These are phyloP conservation scores for Neonothopanus nambi DNA, from an alignment of 1,284 basidiomycete genomes.

Conservation along the genomic window DNA sequence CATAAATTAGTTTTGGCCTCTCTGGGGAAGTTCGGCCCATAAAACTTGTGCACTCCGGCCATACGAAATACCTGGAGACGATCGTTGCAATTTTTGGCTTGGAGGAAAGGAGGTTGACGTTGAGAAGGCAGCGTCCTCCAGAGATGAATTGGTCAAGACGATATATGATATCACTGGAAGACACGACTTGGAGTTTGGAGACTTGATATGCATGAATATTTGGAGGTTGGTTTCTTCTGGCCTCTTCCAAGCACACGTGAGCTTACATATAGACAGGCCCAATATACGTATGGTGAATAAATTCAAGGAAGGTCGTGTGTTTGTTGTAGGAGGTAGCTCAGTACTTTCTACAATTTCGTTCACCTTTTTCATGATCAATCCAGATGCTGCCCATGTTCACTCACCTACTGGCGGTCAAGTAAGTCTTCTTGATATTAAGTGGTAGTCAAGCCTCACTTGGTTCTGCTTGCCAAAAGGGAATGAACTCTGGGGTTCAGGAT, in stretches of 20 bases:
- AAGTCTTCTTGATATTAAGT: too few species aligned
- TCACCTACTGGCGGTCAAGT: constrained; percentile 34
- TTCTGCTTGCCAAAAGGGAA: constrained; percentile 22
- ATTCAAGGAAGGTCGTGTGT: constrained; percentile 13
- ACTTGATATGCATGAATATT: constrained; percentile 1
- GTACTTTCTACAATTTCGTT: not conserved
- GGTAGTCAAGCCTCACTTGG: too few species aligned
- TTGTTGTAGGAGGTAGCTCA: constrained; percentile 14
- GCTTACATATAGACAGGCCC: not conserved
- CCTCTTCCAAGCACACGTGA: not conserved
- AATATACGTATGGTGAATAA: constrained; percentile 12
- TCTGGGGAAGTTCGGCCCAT: constrained; percentile 31
- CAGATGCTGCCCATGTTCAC: constrained; percentile 32
- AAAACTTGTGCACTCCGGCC: constrained; percentile 22
- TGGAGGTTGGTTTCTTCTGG: constrained; percentile 3
- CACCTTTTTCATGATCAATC: not conserved
- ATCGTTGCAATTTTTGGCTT: constrained; percentile 37
- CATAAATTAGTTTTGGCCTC: constrained; percentile 6
- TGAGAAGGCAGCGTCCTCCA: constrained; percentile 25
- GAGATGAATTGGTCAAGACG: constrained; percentile 29
- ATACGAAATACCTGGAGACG: constrained; percentile 24
- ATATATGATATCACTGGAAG: constrained; percentile 32
- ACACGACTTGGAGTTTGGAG: constrained; percentile 14
- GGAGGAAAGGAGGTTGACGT: constrained; percentile 29
- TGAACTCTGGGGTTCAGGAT: constrained; percentile 42